Base-by-base conservation (phyloP, 352 stramenopile genomes). In the Phytophthora sojae region DNA sequence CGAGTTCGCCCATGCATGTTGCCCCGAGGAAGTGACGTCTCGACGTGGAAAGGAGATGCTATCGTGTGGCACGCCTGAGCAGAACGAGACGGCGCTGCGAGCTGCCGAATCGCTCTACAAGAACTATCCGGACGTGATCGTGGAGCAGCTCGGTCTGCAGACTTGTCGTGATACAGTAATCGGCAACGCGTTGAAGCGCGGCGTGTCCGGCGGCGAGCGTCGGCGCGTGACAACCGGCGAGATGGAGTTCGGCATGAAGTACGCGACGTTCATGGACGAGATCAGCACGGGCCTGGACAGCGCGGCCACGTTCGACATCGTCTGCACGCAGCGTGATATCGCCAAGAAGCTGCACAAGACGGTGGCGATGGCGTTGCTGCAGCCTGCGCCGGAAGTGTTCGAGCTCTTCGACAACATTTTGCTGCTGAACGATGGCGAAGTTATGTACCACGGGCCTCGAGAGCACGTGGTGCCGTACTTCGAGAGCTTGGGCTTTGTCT, bases 211-310 rank as follows among this genome's bases (percentile, higher is more conserved):
- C 9, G 78, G 83, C 1, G 82, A 93, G 11, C 42, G 42, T 0
- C 55, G 51, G 17, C 57, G 57, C 44, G 57, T 63, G 14, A 63
- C 57, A 14, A 49, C 89, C 47, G 89, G 85, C 11, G 91, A 91
- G 42, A 92, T 97, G 69, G 56, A 94, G 30, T 79, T 97, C 8
- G 94, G 86, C 2, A 72, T 89, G 53, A 91, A 91, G 37, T 58
- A 73, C 94, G 19, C 61, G 91, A 14, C 39, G 96, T 1, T 75
- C 42, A 19, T 97, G 49, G 93, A 98, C 71, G 74, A 88, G 65
- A 86, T 90, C 71, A 87, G 64, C 37, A 90, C 79, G 4, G 82
- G 82, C 1, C 73, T 90, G 61, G 58, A 63, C 39, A 63, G 57
- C 29, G 57, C 57, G 7, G 29, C 57, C 2, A n/a, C 57, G 2